A percentile compares a stretch with the other conserved stretches of the same genome.
Evolutionary conservation across 1,284 basidiomycete genomes (phyloP).

Genomic region (Wolfiporia cocos): DNA sequence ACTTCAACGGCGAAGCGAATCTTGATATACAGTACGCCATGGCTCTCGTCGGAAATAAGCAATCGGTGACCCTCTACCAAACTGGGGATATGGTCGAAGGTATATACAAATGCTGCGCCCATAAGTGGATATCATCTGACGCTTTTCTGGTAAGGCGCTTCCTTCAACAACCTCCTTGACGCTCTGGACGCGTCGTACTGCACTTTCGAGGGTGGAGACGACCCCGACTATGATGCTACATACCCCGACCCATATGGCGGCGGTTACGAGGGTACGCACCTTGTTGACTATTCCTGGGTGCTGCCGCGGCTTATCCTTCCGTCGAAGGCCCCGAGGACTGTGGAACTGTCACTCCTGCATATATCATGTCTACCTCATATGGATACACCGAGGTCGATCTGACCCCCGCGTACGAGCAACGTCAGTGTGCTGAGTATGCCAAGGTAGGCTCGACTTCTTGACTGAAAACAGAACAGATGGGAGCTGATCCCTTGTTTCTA

Average conservation of each 20-base stretch:
- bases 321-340: constrained; percentile 29
- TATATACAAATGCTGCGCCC: too few relatives aligned
- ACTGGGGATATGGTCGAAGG: constrained; percentile 16
- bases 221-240: constrained; percentile 13
- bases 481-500: constrained; percentile 14
- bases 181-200: constrained; percentile 14
- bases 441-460: constrained; percentile 12
- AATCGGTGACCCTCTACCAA: constrained; percentile 30
- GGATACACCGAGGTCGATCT: constrained; percentile 39
- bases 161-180: constrained; percentile 12
- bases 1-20: constrained; percentile 42
- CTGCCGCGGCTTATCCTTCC: not conserved
- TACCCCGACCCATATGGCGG: constrained; percentile 29
- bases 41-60: constrained; percentile 34
- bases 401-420: constrained; percentile 34
- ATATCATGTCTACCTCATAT: constrained; percentile 54
- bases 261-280: constrained; percentile 21
- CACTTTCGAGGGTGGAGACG: constrained; percentile 12
- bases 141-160: constrained; percentile 6
- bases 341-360: constrained; percentile 42
- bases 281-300: too few relatives aligned
- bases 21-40: constrained; percentile 47
- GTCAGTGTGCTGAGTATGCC: constrained; percentile 56
- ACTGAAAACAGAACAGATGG: not conserved
- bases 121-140: too few relatives aligned